phyloP scores from a whole-genome alignment of 176 grass and related monocot genomes.

The Eragrostis nindensis region DNA sequence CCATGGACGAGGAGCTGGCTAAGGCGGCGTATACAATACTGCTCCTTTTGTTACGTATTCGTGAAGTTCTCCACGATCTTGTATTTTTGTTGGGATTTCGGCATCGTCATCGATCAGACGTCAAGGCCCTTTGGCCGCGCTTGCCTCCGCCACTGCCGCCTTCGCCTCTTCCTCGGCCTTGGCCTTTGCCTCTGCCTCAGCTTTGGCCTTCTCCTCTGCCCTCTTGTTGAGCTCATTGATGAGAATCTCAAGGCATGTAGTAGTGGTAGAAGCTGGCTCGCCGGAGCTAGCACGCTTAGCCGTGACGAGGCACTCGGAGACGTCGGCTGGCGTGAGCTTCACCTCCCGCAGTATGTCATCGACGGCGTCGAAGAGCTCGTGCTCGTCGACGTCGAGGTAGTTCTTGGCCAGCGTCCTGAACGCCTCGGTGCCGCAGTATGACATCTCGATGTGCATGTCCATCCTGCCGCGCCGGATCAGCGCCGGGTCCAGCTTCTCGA shows the following conservation, averaged over 20 bases:
- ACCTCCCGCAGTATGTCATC: slow-evolving; percentile 1
- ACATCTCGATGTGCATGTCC: slow-evolving; percentile 60
- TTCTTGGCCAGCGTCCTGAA: slow-evolving; percentile 36
- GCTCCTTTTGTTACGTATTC: no score
- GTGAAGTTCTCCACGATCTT: no score
- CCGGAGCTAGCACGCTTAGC: neutral
- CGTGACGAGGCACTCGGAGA: slow-evolving; percentile 47
- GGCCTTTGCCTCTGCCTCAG: neutral
- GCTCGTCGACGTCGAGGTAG: slow-evolving; percentile 29
- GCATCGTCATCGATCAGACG: no score
- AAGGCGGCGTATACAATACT: no score
- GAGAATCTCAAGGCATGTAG: neutral
- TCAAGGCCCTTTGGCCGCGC: neutral
- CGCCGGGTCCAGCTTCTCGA: slow-evolving; percentile 39
- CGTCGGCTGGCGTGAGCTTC: slow-evolving; percentile 43
- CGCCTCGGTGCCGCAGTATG: slow-evolving; percentile 38
- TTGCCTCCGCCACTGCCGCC: neutral
- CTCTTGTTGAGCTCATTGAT: slow-evolving; percentile 20
- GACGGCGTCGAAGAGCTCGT: slow-evolving; percentile 6
- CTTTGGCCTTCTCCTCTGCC: neutral
- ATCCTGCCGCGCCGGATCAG: slow-evolving; percentile 44
- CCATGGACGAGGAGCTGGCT: no score
- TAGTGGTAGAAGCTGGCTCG: neutral
- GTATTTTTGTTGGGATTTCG: no score
- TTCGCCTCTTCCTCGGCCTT: neutral